Percentiles rank a stretch among this genome's conserved stretches.
Conservation (phyloP, 176 grass and related monocot genomes). For the Aechmea fasciata region DNA sequence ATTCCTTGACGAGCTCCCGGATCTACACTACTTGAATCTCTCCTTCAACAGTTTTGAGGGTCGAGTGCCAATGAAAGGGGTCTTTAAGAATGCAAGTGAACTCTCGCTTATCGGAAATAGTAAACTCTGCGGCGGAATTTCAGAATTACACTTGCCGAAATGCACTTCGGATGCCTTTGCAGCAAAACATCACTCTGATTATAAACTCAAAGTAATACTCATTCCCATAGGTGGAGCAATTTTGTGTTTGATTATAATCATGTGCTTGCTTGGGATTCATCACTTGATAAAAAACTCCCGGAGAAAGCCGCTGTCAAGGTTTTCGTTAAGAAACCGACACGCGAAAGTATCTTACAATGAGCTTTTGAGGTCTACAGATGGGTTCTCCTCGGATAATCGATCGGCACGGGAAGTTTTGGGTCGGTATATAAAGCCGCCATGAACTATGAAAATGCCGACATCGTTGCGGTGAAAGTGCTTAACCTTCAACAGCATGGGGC, state of each 20-base stretch:
- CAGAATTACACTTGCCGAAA: constrained; percentile 28
- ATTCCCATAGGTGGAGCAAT: constrained; percentile 8
- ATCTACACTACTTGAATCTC: constrained; percentile 5
- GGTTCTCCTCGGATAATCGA: constrained; percentile 28
- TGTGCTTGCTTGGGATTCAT: neutral
- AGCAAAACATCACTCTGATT: neutral
- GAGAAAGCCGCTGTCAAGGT: neutral
- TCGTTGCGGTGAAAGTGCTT: constrained; percentile 45
- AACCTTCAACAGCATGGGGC: constrained; percentile 36
- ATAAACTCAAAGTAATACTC: constrained; percentile 15
- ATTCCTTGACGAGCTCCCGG: neutral
- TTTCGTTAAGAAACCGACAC: neutral
- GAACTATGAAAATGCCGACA: constrained; percentile 2
- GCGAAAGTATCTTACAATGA: constrained; percentile 37
- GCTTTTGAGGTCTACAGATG: constrained; percentile 36
- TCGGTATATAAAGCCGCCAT: constrained; percentile 34
- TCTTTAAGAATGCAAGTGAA: constrained; percentile 28
- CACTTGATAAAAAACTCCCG: neutral
- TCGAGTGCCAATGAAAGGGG: constrained; percentile 25
- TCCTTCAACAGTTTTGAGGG: constrained; percentile 35
- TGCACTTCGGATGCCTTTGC: constrained; percentile 8
- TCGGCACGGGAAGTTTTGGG: constrained; percentile 33
- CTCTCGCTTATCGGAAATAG: constrained; percentile 23
- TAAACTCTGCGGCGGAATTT: constrained; percentile 31
- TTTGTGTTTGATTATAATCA: constrained; percentile 4